Evolutionary conservation across 257 asterid genomes (phyloP).

Genomic region (Marsdenia floribunda): DNA sequence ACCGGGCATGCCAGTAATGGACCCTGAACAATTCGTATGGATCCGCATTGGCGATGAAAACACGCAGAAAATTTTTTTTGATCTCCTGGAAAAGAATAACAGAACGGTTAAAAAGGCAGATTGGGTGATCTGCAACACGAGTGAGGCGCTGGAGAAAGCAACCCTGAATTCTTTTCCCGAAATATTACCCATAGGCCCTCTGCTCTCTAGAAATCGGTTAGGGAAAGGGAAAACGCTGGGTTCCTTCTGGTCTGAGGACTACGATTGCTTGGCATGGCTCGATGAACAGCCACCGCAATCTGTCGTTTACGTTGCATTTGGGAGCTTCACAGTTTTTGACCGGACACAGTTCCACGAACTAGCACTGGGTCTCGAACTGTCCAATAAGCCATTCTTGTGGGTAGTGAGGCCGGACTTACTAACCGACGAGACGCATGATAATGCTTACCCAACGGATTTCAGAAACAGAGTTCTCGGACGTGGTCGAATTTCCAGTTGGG

Average conservation of each 20-base stretch:
- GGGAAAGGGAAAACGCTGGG: constrained; percentile 46
- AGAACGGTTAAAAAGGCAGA: constrained; percentile 25
- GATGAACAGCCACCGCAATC: constrained; percentile 42
- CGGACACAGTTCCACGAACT: constrained; percentile 42
- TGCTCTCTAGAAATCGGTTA: constrained; percentile 37
- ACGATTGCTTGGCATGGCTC: constrained; percentile 42
- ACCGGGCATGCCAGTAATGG: constrained; percentile 43
- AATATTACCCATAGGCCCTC: constrained; percentile 43
- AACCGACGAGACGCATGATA: neutral
- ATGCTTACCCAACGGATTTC: constrained; percentile 41
- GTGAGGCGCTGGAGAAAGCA: constrained; percentile 39
- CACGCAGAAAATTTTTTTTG: constrained; percentile 28
- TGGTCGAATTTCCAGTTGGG: constrained; percentile 42
- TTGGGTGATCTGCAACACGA: constrained; percentile 46
- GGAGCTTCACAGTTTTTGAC: constrained; percentile 45
- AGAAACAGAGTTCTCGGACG: constrained; percentile 23
- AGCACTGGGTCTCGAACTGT: constrained; percentile 45
- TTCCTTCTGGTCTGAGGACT: constrained; percentile 44
- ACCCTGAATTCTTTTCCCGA: constrained; percentile 28
- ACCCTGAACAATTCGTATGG: constrained; percentile 35
- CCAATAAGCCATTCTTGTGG: constrained; percentile 48
- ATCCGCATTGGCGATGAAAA: constrained; percentile 25
- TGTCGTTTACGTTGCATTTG: constrained; percentile 49
- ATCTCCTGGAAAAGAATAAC: neutral
- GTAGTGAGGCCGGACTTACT: constrained; percentile 34